Percentiles rank a stretch among this genome's conserved stretches.
Evolutionary conservation across 345 rosid species (phyloP).

Genomic region (Turnera subulata): DNA sequence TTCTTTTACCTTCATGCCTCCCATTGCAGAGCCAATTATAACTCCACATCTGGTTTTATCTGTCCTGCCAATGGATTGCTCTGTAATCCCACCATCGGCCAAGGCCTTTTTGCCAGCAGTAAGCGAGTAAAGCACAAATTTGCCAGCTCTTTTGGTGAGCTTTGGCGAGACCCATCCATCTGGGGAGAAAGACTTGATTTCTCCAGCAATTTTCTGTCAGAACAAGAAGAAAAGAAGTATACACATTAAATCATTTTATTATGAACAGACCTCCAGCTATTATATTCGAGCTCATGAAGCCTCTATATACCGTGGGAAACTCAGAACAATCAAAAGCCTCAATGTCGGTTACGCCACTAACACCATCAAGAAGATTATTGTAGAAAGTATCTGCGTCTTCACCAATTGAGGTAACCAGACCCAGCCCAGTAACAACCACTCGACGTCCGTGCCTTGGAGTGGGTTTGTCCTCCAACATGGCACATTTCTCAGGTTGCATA

Average conservation of each 20-base stretch:
- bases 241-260: too few relatives aligned
- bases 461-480: constrained; percentile 43
- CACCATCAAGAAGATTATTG: constrained; percentile 69
- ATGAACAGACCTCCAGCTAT: background rate
- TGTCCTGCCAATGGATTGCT: too few relatives aligned
- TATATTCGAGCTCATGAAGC: constrained; percentile 7
- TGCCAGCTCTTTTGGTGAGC: constrained; percentile 75
- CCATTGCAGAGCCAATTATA: constrained; percentile 25
- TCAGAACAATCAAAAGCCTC: constrained; percentile 71
- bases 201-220: constrained; percentile 78
- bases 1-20: constrained; percentile 82
- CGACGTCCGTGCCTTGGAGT: constrained; percentile 48
- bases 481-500: constrained; percentile 46
- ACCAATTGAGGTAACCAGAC: constrained; percentile 67
- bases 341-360: constrained; percentile 73
- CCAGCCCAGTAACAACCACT: constrained; percentile 90
- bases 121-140: constrained; percentile 81
- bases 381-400: constrained; percentile 65
- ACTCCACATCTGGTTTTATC: too few relatives aligned
- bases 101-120: constrained; percentile 11
- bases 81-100: too few relatives aligned
- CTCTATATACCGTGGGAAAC: constrained; percentile 55
- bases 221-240: too few relatives aligned
- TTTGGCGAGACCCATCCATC: constrained; percentile 83
- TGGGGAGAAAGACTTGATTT: constrained; percentile 67